These are phyloP conservation scores for Botrytis sinoallii DNA, from an alignment of 2,329 filamentous ascomycete genomes.

Conservation along the genomic window DNA sequence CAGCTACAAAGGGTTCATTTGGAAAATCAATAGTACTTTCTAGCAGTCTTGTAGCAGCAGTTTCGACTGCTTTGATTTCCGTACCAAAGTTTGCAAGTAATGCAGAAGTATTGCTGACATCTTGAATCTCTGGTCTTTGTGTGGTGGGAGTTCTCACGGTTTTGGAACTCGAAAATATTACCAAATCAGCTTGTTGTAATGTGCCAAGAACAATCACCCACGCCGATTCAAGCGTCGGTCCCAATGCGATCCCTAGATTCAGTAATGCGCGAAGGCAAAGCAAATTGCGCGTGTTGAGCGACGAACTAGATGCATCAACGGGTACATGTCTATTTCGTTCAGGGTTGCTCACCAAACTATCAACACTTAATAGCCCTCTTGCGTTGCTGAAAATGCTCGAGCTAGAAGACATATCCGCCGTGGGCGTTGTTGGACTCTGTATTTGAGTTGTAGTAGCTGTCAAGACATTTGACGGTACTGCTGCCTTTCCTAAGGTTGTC, in stretches of 20 bases:
- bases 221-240: conserved; percentile 77
- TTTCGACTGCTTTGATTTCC: conserved; percentile 85
- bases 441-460: conserved; percentile 56
- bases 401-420: conserved; percentile 44
- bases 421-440: conserved; percentile 44
- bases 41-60: conserved; percentile 78
- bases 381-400: conserved; percentile 63
- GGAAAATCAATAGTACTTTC: conserved; percentile 93
- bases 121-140: conserved; percentile 46
- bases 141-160: conserved; percentile 50
- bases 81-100: conserved; percentile 66
- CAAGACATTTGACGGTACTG: conserved; percentile 77
- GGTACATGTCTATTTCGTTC: conserved; percentile 61
- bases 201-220: conserved; percentile 94
- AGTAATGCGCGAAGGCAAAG: conserved; percentile 85
- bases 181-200: conserved; percentile 86
- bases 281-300: conserved; percentile 82
- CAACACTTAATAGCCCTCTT: conserved; percentile 69
- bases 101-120: conserved; percentile 36
- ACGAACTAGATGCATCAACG: conserved; percentile 49
- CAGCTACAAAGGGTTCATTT: conserved; percentile 73
- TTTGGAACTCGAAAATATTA: conserved; percentile 61
- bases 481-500: conserved; percentile 88
- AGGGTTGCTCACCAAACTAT: conserved; percentile 61
- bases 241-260: conserved; percentile 93